Evolutionary conservation across 2,329 filamentous ascomycete genomes (phyloP), one percentile per base, ranked within the genome.

Genomic region (Chaetomium olivaceum): DNA sequence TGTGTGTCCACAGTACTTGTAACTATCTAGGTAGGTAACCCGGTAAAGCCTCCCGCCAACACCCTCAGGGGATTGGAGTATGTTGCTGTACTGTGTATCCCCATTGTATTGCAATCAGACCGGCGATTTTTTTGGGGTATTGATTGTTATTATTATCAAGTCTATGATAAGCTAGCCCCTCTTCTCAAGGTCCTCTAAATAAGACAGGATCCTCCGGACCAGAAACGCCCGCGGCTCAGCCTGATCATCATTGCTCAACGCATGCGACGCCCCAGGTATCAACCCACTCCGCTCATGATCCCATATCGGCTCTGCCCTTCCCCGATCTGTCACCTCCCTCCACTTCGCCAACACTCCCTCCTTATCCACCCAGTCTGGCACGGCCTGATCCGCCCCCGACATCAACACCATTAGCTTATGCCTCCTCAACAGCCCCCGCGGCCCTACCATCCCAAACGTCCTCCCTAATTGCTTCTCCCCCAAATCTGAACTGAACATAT

Each of bases 401-500:
- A 87, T 85, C 36, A 93, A 74, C 23, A 91, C 85, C 70, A 83
- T 73, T 67, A 91, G 78, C 1, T 91, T 76, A 1, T 86, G 84
- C 57, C 84, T 82, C 57, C 84, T 82, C 56, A 80, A 79, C 21
- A 81, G 59, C 0, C 78, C 78, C 16, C 73, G 69, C 23, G 73
- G 60, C 1, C 73, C 71, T 63, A 92, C 80, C 60, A 78, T 79
- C 3, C 87, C 84, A 83, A 94, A 96, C 14, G 89, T 89, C 27
- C 76, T 75, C 39, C 77, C 74, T 14, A 92, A 79, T n/a, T 82
- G 80, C 52, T 85, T 81, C 27, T 82, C 78, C 1, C 80, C 77
- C 19, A 95, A 78, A 73, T 95, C 90, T 3, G 87, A 88, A 23
- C 90, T 93, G 78, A 96, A 97, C 73, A 91, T 91, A 75, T 97